Conservation (phyloP, 176 grass and related monocot species). For the Alloteropsis semialata region DNA sequence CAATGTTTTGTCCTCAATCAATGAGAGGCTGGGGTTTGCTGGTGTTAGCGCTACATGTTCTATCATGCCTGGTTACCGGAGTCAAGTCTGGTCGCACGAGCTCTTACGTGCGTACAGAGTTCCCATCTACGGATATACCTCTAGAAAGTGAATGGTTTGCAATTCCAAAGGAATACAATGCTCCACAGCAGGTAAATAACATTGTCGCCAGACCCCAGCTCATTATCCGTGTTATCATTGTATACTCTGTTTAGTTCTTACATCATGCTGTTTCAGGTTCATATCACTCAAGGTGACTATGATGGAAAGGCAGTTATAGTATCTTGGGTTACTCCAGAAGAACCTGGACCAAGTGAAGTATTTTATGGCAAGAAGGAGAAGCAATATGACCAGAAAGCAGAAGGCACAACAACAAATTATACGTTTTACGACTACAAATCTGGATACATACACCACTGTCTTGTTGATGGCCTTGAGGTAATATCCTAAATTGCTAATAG, state of each 20-base stretch:
- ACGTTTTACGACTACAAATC: conserved; percentile 92
- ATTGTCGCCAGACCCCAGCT: background rate
- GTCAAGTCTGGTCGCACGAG: conserved; percentile 63
- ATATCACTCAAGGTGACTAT: conserved; percentile 97
- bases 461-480: conserved; percentile 82
- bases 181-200: conserved; percentile 74
- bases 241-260: background rate
- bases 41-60: conserved; percentile 30
- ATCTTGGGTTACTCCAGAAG: conserved; percentile 77
- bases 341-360: conserved; percentile 66
- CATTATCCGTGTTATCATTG: background rate
- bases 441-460: conserved; percentile 92
- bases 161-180: conserved; percentile 73
- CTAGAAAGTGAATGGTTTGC: conserved; percentile 69
- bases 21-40: conserved; percentile 36
- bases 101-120: conserved; percentile 69
- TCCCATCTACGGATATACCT: conserved; percentile 81
- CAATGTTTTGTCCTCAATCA: conserved; percentile 8
- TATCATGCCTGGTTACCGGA: conserved; percentile 42
- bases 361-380: conserved; percentile 63
- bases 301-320: conserved; percentile 88
- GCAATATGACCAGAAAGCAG: conserved; percentile 56
- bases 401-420: conserved; percentile 77
- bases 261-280: conserved; percentile 52
- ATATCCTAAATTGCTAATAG: background rate